Evolutionary conservation across 805 yeast species (phyloP).

Genomic region (Torulaspora delbrueckii): DNA sequence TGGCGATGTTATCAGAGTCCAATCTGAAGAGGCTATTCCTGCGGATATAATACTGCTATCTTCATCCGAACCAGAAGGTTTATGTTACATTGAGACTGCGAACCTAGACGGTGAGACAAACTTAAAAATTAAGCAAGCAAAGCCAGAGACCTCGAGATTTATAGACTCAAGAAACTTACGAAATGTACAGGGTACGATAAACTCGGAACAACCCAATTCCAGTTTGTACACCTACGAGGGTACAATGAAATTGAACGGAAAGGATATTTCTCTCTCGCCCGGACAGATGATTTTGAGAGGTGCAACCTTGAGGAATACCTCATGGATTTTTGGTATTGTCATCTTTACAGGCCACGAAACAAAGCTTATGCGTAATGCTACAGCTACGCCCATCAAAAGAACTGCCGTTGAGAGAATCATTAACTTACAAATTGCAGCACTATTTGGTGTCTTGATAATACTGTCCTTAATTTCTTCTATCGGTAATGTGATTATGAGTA

Average conservation of each 20-base stretch:
- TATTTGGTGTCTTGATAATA: slow-evolving; percentile 72
- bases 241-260: slow-evolving; percentile 53
- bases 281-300: slow-evolving; percentile 92
- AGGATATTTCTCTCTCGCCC: slow-evolving; percentile 70
- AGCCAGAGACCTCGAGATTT: slow-evolving; percentile 66
- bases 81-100: slow-evolving; percentile 96
- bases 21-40: slow-evolving; percentile 86
- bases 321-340: slow-evolving; percentile 91
- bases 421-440: slow-evolving; percentile 83
- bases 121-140: slow-evolving; percentile 87
- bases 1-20: slow-evolving; percentile 84
- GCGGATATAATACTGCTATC: slow-evolving; percentile 83
- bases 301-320: slow-evolving; percentile 90
- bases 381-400: slow-evolving; percentile 95
- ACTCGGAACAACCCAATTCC: slow-evolving; percentile 91
- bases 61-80: slow-evolving; percentile 96
- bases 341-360: slow-evolving; percentile 98
- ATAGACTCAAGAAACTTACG: slow-evolving; percentile 61
- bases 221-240: slow-evolving; percentile 95
- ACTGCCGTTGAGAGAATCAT: slow-evolving; percentile 96
- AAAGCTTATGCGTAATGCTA: slow-evolving; percentile 95
- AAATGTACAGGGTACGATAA: slow-evolving; percentile 51
- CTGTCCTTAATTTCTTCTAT: slow-evolving; percentile 75
- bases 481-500: slow-evolving; percentile 77
- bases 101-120: slow-evolving; percentile 98